Evolutionary conservation across 441 rosid genomes (phyloP).

Genomic region (Adansonia gregorii): DNA sequence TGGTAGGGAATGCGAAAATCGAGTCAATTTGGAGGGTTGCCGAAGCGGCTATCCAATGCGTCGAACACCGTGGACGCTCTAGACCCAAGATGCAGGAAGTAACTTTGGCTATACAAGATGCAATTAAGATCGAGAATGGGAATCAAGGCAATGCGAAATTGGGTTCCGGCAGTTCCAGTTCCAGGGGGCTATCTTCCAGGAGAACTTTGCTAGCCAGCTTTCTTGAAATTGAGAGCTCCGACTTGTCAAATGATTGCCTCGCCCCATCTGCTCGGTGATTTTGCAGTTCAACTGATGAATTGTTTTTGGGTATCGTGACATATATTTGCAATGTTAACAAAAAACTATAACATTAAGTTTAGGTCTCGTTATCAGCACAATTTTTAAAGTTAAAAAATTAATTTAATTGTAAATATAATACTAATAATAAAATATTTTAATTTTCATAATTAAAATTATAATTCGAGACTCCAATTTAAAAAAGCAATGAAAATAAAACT

Average conservation of each 20-base stretch:
- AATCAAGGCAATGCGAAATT: conserved; percentile 41
- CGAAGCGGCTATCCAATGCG: conserved; percentile 82
- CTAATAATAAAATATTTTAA: no score
- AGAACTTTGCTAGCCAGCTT: conserved; percentile 85
- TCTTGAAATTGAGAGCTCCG: conserved; percentile 85
- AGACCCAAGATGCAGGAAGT: conserved; percentile 91
- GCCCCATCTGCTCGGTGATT: conserved; percentile 74
- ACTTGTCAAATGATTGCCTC: conserved; percentile 63
- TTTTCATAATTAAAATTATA: no score
- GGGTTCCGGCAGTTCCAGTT: conserved; percentile 38
- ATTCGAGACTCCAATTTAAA: no score
- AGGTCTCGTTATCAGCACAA: no score
- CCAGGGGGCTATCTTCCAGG: conserved; percentile 65
- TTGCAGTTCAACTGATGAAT: background rate
- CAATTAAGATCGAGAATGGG: conserved; percentile 75
- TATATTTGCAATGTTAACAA: no score
- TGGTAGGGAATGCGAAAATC: conserved; percentile 59
- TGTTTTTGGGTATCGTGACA: no score
- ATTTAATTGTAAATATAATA: no score
- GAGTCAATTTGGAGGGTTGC: conserved; percentile 93
- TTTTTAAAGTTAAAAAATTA: no score
- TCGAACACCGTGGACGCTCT: conserved; percentile 60
- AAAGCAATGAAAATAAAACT: no score
- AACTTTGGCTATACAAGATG: conserved; percentile 78
- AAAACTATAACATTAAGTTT: no score